These are phyloP conservation scores for Globisporangium radiosum DNA, from an alignment of 352 stramenopile species.

Conservation along the genomic window DNA sequence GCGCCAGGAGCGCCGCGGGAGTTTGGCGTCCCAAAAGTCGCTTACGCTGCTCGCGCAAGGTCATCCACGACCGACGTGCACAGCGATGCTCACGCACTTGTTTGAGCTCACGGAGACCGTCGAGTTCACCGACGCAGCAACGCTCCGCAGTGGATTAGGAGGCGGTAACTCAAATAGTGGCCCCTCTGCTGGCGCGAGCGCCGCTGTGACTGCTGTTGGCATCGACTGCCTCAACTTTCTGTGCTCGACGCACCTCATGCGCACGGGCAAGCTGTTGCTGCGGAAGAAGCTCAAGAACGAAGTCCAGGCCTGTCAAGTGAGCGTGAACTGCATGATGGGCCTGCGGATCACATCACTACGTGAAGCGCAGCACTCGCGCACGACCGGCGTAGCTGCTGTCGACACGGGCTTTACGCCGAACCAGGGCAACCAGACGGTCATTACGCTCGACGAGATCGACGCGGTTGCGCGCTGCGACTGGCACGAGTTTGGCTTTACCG, in stretches of 20 bases:
- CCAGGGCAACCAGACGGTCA: slow-evolving; percentile 55
- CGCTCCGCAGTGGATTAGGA: slow-evolving; percentile 5
- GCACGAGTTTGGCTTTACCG: slow-evolving; percentile 64
- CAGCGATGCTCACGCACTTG: slow-evolving; percentile 72
- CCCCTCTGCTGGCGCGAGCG: background rate
- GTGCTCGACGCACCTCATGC: slow-evolving; percentile 79
- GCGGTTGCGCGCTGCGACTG: slow-evolving; percentile 61
- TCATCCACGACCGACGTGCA: slow-evolving; percentile 67
- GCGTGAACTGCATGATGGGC: slow-evolving; percentile 86
- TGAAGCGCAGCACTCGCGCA: slow-evolving; percentile 28
- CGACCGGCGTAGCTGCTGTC: slow-evolving; percentile 26
- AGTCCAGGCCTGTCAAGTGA: slow-evolving; percentile 57
- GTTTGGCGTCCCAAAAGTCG: slow-evolving; percentile 50
- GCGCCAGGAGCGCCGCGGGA: slow-evolving; percentile 32
- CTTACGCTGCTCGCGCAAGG: slow-evolving; percentile 60
- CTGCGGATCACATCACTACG: slow-evolving; percentile 62
- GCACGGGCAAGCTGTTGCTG: slow-evolving; percentile 48
- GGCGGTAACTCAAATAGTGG: too few species aligned
- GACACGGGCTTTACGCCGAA: slow-evolving; percentile 52
- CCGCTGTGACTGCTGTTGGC: slow-evolving; percentile 43
- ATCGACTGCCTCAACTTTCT: slow-evolving; percentile 86
- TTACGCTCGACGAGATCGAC: slow-evolving; percentile 81
- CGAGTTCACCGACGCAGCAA: slow-evolving; percentile 62
- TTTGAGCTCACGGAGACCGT: slow-evolving; percentile 83
- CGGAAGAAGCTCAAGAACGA: slow-evolving; percentile 82